phyloP scores from a whole-genome alignment of 2,329 filamentous ascomycete genomes.

The Macrophomina phaseolina region DNA sequence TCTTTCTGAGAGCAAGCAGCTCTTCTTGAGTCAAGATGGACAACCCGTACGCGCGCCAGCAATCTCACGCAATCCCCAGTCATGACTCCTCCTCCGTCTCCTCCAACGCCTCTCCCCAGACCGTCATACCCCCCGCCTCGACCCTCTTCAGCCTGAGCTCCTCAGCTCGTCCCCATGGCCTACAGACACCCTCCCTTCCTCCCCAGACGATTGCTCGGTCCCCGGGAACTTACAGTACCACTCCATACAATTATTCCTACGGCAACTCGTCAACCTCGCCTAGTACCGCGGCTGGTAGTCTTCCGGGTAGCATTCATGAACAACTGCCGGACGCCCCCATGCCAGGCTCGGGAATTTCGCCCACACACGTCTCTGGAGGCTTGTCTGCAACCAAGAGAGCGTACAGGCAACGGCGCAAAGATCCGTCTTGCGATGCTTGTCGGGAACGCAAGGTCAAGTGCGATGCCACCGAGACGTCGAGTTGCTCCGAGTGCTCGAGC shows the following conservation, averaged over 20 bases:
- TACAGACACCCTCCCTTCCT: slow-evolving; percentile 38
- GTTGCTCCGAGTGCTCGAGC: slow-evolving; percentile 96
- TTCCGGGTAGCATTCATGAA: slow-evolving; percentile 37
- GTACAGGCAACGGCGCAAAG: slow-evolving; percentile 92
- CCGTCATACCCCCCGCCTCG: slow-evolving; percentile 40
- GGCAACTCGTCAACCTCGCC: slow-evolving; percentile 40
- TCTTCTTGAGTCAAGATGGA: slow-evolving; percentile 31
- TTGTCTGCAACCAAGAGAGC: slow-evolving; percentile 85
- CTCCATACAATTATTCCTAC: slow-evolving; percentile 39
- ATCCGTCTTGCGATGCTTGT: slow-evolving; percentile 97
- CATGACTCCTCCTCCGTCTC: slow-evolving; percentile 42
- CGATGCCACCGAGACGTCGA: slow-evolving; percentile 93
- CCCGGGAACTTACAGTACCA: slow-evolving; percentile 38
- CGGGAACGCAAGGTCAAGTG: slow-evolving; percentile 84
- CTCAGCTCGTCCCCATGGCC: slow-evolving; percentile 35
- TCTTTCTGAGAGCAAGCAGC: slow-evolving; percentile 25
- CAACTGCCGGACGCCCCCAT: slow-evolving; percentile 41
- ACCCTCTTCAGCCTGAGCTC: slow-evolving; percentile 40
- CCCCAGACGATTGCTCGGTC: slow-evolving; percentile 38
- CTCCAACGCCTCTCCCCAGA: slow-evolving; percentile 41
- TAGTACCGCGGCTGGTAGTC: slow-evolving; percentile 41
- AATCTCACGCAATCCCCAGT: slow-evolving; percentile 31
- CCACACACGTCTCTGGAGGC: slow-evolving; percentile 50
- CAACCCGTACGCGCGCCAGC: slow-evolving; percentile 31
- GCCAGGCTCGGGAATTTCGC: slow-evolving; percentile 47